Percentiles rank a stretch among this genome's conserved stretches.
These are phyloP conservation scores for Pichia sp. DNA, from an alignment of 1,139 yeast species.

Conservation along the genomic window DNA sequence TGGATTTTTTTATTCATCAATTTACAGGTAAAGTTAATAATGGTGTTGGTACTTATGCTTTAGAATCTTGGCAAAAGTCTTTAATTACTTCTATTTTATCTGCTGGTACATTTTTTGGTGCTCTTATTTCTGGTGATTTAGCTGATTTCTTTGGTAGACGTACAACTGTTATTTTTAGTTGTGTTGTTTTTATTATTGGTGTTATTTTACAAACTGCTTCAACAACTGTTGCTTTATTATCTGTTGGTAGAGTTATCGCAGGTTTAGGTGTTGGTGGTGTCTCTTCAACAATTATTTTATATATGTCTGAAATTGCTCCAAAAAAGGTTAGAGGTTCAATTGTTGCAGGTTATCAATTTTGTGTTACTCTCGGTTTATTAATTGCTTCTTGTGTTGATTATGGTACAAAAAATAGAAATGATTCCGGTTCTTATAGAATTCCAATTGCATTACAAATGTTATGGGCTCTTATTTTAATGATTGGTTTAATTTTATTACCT, in stretches of 20 bases:
- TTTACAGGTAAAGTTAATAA: conserved; percentile 31
- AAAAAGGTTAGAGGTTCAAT: conserved; percentile 63
- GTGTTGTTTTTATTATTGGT: conserved; percentile 53
- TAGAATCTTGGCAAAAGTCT: conserved; percentile 34
- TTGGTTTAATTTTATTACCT: conserved; percentile 55
- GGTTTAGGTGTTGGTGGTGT: conserved; percentile 67
- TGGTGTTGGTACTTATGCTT: conserved; percentile 17
- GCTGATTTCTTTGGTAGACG: conserved; percentile 59
- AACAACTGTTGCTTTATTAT: conserved; percentile 39
- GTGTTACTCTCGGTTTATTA: conserved; percentile 64
- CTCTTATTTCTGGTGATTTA: conserved; percentile 50
- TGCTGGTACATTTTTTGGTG: conserved; percentile 54
- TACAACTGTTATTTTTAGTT: conserved; percentile 47
- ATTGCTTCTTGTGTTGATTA: conserved; percentile 62
- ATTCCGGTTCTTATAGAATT: conserved; percentile 58
- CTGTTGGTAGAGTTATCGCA: conserved; percentile 56
- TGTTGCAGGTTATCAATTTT: conserved; percentile 63
- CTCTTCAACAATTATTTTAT: conserved; percentile 60
- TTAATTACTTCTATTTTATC: conserved; percentile 52
- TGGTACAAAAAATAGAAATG: conserved; percentile 48
- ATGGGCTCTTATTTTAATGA: conserved; percentile 47
- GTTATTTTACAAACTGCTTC: conserved; percentile 57
- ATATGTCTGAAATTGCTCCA: conserved; percentile 69
- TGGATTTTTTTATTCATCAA: conserved; percentile 40
- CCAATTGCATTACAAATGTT: conserved; percentile 53